Base-by-base conservation (phyloP, 495 filamentous ascomycete genomes). In the Penicillium lagena region DNA sequence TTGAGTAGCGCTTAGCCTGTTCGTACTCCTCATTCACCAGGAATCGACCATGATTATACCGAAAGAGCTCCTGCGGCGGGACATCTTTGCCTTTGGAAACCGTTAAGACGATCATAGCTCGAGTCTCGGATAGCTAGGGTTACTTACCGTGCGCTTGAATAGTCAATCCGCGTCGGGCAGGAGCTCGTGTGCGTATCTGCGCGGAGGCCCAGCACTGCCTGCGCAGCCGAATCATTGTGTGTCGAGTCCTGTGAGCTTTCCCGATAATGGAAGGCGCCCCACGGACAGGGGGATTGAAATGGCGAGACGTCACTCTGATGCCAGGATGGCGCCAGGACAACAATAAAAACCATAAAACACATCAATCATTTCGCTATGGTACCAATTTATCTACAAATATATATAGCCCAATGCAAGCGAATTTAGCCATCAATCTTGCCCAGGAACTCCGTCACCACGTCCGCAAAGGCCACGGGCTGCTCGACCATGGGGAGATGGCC, bases 401-500 rank as follows among this genome's bases (percentile, higher is more conserved):
- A 30, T 43, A 49, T 27, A 40, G 22, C 22, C 22, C 22, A 22
- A 22, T 22, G 22, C 22, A 22, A 22, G 22, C 22, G 22, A 22
- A 32, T 47, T 47, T 40, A 57, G 34, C 44, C 51, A 50, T 61
- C 58, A 37, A 61, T 54, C 43, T 61, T 56, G 38, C 52, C 15
- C 49, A 87, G 51, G 43, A 80, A 83, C 28, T 52, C 67, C 37
- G 69, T 65, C 7, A 88, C 74, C 31, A 77, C 75, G 35, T 74
- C 70, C 49, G 80, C 80, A 60, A 89, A 86, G 10, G 73, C 76
- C 47, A 64, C 62, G 8, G 84, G 82, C 47, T 83, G 77, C 70
- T 93, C 86, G 31, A 78, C 81, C 87, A 93, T 93, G 4, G 87
- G 87, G 64, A 93, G 60, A 67, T 93, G 87, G 0, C 87, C 87